Evolutionary conservation across 768 basidiomycete species (phyloP), one percentile per base, ranked within the genome.

Genomic region (Amanita pallidorosea): DNA sequence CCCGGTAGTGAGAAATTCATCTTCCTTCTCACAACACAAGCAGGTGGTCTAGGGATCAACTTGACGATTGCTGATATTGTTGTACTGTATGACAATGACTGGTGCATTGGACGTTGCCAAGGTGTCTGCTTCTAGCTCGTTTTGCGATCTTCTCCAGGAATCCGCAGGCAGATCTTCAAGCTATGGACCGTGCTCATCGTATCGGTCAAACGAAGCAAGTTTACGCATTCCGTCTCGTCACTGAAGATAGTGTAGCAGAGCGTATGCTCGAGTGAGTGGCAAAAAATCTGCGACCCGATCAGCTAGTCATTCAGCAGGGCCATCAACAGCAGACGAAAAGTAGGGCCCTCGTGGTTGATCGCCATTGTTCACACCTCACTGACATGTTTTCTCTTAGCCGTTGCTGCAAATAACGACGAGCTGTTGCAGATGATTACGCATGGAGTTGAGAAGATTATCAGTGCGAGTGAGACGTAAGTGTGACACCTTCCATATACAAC

Each of bases 351-450:
- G 31, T 11, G 13, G 25, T 41, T 7, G 13, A 1, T 5, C 46
- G 35, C 54, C 37, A n/a, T 1, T 5, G 45, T 36, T 54, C 40
- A 20, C 27, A 35, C 2, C n/a, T 23, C 22, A 27, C 45, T 56
- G 27, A 55, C 49, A n/a, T 35, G 27, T 29, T 43, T 23, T 44
- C 29, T 33, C 11, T 35, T 13, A 45, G n/a, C 58, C 85, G 93
- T 88, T 48, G 92, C 88, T 44, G 85, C 89, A 13, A 88, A 82
- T 64, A 98, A 98, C 70, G 95, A 98, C 43, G 95, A 98, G 53
- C 72, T 99, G 12, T 69, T 98, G 33, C 93, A 98, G n/a, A 99
- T 98, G 92, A 98, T 99, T n/a, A n/a, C n/a, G n/a, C n/a, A n/a
- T n/a, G n/a, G n/a, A n/a, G n/a, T n/a, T n/a, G n/a, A n/a, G n/a